Evolutionary conservation across 352 stramenopile genomes (phyloP), one percentile per base, ranked within the genome.

Genomic region (Pythium periplocum): DNA sequence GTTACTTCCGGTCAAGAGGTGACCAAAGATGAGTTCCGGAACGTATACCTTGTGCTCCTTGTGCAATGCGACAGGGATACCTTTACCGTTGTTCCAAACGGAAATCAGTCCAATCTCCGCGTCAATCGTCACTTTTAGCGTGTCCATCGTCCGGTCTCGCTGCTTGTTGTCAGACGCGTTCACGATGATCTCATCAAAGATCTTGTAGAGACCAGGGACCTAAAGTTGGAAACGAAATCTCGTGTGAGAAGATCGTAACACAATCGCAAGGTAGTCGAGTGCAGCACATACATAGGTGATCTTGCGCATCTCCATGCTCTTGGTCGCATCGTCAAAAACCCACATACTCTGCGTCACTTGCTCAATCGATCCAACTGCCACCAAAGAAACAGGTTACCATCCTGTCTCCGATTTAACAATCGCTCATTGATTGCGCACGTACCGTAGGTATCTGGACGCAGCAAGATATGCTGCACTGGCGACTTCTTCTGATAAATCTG

Each of bases 141-240:
- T 92, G 65, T 96, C 82, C 91, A 98, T 98, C 32, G 81, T 78
- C 47, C 92, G 84, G 85, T 99, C 97, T 33, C 98, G 90, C 73
- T 99, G 98, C 75, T 99, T 99, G 85, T 99, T 99, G 66, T 99
- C 98, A 26, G 96, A 98, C 1, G 98, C 98, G 74, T 99, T 99
- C 45, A 99, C 96, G 11, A 99, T 96, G 52, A 99, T 99, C 66
- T 99, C 97, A 68, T 99, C 97, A 67, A 99, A 99, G 60, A 99
- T 98, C 81, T 99, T 99, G 66, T 98, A 96, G 32, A 99, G 68
- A 37, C 94, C 96, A 31, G 97, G 96, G 12, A 97, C 77, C 80
- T 94, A 64, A 12, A 57, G 4, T 40, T 51, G 17, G 17, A 26
- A 26, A 26, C 17, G 17, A 26, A 26, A 26, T 26, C 17, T 26